A percentile compares a stretch with the other conserved stretches of the same genome.
These are phyloP conservation scores for Helianthus tuberosus DNA, from an alignment of 129 eudicot genomes.

Conservation along the genomic window DNA sequence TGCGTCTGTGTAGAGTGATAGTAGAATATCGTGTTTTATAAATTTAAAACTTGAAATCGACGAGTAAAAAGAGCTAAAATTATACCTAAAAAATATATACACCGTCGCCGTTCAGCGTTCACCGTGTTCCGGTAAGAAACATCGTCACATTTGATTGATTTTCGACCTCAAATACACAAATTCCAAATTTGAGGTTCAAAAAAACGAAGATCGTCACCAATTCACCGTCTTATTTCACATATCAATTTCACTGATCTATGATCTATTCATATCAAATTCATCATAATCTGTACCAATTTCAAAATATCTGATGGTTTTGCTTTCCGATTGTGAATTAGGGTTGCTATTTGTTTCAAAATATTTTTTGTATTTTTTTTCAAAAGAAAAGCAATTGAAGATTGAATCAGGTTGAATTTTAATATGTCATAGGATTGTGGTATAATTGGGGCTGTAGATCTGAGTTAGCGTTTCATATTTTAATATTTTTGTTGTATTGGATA, in stretches of 20 bases:
- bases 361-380: background rate
- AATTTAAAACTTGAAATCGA: too few species aligned
- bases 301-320: background rate
- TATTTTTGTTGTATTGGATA: constrained; percentile 27
- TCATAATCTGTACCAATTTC: constrained; percentile 6
- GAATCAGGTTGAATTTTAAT: too few species aligned
- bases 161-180: constrained; percentile 14
- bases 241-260: constrained; percentile 25
- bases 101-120: too few species aligned
- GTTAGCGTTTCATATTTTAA: constrained; percentile 28
- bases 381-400: background rate
- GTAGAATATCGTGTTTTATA: too few species aligned
- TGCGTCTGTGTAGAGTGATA: too few species aligned
- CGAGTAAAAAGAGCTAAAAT: too few species aligned
- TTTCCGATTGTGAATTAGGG: background rate
- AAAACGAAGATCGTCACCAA: constrained; percentile 31
- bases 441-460: constrained; percentile 25
- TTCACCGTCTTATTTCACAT: constrained; percentile 21
- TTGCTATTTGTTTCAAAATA: background rate
- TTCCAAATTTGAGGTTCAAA: constrained; percentile 34
- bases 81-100: too few species aligned
- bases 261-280: background rate
- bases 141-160: constrained; percentile 45
- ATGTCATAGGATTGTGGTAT: background rate
- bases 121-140: constrained; percentile 42